Percentiles rank a stretch among this genome's conserved stretches.
These are phyloP conservation scores for Pseudogymnoascus sp. DNA, from an alignment of 2,329 filamentous ascomycete genomes.

Conservation along the genomic window DNA sequence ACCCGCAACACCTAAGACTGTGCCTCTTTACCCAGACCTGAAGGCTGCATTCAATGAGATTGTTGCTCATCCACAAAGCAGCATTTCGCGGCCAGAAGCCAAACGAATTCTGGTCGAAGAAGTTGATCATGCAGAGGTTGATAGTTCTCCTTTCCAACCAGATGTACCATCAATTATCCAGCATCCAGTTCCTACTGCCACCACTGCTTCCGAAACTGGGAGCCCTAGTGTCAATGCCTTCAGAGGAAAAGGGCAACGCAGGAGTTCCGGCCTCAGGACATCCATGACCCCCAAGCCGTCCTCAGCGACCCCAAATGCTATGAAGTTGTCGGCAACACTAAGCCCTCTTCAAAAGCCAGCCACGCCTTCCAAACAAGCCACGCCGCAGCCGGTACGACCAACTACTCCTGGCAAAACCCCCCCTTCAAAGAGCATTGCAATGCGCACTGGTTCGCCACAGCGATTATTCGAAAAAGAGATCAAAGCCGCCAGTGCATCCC, in stretches of 20 bases:
- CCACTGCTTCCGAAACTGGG: slow-evolving; percentile 38
- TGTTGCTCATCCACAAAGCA: background rate
- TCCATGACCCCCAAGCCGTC: slow-evolving; percentile 34
- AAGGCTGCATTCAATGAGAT: background rate
- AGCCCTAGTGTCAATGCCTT: slow-evolving; percentile 49
- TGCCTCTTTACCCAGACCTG: slow-evolving; percentile 12
- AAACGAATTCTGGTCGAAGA: slow-evolving; percentile 54
- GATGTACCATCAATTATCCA: slow-evolving; percentile 25
- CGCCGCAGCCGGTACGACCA: slow-evolving; percentile 36
- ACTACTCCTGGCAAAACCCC: slow-evolving; percentile 43
- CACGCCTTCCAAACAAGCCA: slow-evolving; percentile 33
- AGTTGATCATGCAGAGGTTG: slow-evolving; percentile 39
- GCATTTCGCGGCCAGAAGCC: slow-evolving; percentile 29
- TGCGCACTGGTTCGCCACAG: slow-evolving; percentile 40
- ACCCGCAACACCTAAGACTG: slow-evolving; percentile 32
- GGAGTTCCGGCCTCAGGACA: slow-evolving; percentile 36
- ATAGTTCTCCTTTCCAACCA: slow-evolving; percentile 36
- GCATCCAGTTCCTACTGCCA: slow-evolving; percentile 27
- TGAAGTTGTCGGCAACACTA: slow-evolving; percentile 16
- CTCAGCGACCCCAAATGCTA: slow-evolving; percentile 12
- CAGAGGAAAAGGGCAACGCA: slow-evolving; percentile 40
- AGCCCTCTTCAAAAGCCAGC: slow-evolving; percentile 28
- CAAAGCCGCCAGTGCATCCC: slow-evolving; percentile 25
- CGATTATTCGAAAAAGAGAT: slow-evolving; percentile 36
- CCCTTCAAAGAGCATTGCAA: slow-evolving; percentile 37